Percentiles rank a stretch among this genome's conserved stretches.
These are phyloP conservation scores for Leishmania aethiopica DNA, from an alignment of 208 protist genomes.

Conservation along the genomic window DNA sequence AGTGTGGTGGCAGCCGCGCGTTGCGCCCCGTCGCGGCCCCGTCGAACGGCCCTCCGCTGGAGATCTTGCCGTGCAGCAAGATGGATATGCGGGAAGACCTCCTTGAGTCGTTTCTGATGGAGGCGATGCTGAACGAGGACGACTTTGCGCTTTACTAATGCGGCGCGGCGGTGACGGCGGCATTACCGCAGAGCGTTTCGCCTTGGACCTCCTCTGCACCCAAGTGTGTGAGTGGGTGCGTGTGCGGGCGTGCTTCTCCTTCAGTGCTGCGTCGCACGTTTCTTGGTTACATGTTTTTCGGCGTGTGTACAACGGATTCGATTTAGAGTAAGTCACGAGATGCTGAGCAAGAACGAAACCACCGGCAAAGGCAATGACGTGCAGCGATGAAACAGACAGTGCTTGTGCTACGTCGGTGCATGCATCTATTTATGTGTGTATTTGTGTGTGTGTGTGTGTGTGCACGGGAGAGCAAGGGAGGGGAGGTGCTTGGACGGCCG, in stretches of 20 bases:
- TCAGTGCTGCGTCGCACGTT: background rate
- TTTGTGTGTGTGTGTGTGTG: background rate
- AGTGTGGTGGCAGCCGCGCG: slow-evolving; percentile 54
- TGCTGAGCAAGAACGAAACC: background rate
- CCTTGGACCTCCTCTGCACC: background rate
- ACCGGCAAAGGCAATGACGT: background rate
- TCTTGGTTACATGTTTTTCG: background rate
- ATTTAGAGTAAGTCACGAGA: background rate
- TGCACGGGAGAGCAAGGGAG: background rate
- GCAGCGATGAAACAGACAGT: background rate
- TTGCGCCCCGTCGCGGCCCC: slow-evolving; percentile 52
- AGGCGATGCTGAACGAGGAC: slow-evolving; percentile 44
- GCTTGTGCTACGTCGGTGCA: background rate
- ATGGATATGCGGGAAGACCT: slow-evolving; percentile 60
- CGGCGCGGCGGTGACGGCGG: background rate
- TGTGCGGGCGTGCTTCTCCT: background rate
- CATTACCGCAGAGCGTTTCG: background rate
- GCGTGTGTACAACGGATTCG: background rate
- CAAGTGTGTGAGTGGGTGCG: background rate
- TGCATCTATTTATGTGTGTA: background rate
- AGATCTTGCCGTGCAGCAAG: slow-evolving; percentile 59
- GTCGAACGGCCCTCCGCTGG: slow-evolving; percentile 38
- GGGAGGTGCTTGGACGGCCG: background rate
- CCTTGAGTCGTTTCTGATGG: slow-evolving; percentile 59
- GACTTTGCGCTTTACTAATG: slow-evolving; percentile 34